Percentiles rank a stretch among this genome's conserved stretches.
These are phyloP conservation scores for Otatea glauca DNA, from an alignment of 176 grass and related monocot species.

Conservation along the genomic window DNA sequence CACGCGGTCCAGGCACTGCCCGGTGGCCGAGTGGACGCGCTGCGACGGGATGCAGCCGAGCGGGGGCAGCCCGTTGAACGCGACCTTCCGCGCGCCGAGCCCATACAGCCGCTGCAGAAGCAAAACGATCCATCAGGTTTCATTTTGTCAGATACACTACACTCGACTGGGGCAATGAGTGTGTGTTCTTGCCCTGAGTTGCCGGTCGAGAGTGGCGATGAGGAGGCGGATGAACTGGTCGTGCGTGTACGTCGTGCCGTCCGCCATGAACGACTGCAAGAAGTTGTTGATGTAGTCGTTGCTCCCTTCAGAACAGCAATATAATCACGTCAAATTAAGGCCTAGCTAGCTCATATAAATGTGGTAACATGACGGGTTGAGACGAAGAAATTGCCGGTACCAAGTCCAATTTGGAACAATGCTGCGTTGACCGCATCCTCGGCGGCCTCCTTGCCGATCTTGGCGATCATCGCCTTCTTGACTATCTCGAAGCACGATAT, in stretches of 20 bases:
- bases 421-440: conserved; percentile 69
- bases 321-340: neutral
- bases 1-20: conserved; percentile 61
- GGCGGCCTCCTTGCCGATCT: conserved; percentile 61
- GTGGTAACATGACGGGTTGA: neutral
- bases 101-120: conserved; percentile 66
- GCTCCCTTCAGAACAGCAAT: conserved; percentile 63
- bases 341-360: neutral
- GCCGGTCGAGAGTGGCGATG: conserved; percentile 60
- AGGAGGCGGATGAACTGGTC: conserved; percentile 79
- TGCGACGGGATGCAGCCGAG: conserved; percentile 93
- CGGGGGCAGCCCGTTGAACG: conserved; percentile 72
- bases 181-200: conserved; percentile 65
- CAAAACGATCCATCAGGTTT: neutral
- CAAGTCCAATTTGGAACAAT: conserved; percentile 71
- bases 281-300: conserved; percentile 99
- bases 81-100: conserved; percentile 78
- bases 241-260: conserved; percentile 78
- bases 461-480: conserved; percentile 64
- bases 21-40: conserved; percentile 53
- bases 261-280: conserved; percentile 87
- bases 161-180: neutral
- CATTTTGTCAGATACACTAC: neutral
- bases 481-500: conserved; percentile 70
- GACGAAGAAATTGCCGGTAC: conserved; percentile 21